Evolutionary conservation across 2,329 filamentous ascomycete genomes (phyloP), one percentile per base, ranked within the genome.

Genomic region (Xylaria sp.): DNA sequence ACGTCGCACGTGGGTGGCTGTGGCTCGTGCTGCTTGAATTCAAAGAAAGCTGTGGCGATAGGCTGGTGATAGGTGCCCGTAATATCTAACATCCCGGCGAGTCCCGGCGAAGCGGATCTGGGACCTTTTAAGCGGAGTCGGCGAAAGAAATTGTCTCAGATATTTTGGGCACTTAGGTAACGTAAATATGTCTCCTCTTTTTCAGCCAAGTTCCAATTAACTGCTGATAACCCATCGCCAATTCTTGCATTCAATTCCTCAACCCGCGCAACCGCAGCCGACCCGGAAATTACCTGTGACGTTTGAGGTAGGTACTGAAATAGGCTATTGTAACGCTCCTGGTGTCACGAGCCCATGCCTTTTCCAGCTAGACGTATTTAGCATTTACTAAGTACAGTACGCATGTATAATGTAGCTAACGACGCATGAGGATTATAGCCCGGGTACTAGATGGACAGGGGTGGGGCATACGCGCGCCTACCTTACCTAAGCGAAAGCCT

Each of bases 391-490:
- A 13, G 20, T 53, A 44, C 48, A 58, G 3, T 17, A 10, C 6
- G 11, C 11, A 13, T 13, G 36, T 13, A 11, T 38, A 38, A 11
- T 38, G 36, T 11, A 33, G 33, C 33, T 33, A 38, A 17, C 40
- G 20, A 31, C 44, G 44, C 54, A 44, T 53, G 44, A 58, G 54
- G 38, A 64, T 56, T 58, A 66, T 53, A 31, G 33, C 26, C 56
- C 56, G 23, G 56, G 56, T 59, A 20, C 56, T 56, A 36, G n/a
- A 33, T 23, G 38, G 36, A 2, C n/a, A 60, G 60, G 40, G 56
- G 61, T 46, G 33, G 36, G 33, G 54, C 53, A 65, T 46, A 57
- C 66, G 66, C 62, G 66, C 66, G 66, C 44, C 66, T 40, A 40
- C 38, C 38, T 40, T 40, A 40, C 38, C 38, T 68, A 65, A 68